These are phyloP conservation scores for Ambrosiella cleistominuta DNA, from an alignment of 2,329 filamentous ascomycete species.

Conservation along the genomic window DNA sequence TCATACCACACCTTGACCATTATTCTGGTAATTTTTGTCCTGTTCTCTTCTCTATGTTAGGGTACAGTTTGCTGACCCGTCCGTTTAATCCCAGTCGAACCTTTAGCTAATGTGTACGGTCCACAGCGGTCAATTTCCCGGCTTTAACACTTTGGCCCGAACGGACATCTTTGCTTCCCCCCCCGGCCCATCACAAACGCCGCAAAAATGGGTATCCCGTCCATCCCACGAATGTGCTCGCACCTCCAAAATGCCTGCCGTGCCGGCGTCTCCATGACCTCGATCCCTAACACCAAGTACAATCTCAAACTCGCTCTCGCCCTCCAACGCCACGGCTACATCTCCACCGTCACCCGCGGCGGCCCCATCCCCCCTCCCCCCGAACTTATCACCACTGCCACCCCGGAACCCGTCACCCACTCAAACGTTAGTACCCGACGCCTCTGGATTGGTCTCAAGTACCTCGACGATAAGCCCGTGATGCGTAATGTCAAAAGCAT, in stretches of 20 bases:
- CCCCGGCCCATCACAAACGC: not conserved
- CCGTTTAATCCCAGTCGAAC: not conserved
- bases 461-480: conserved; percentile 69
- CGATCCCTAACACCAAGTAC: conserved; percentile 57
- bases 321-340: conserved; percentile 66
- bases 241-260: conserved; percentile 80
- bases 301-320: conserved; percentile 61
- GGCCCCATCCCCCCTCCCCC: conserved; percentile 38
- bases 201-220: conserved; percentile 31
- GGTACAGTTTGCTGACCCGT: not conserved
- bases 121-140: not conserved
- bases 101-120: not conserved
- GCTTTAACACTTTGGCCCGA: not conserved
- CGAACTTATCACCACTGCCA: conserved; percentile 26
- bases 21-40: not conserved
- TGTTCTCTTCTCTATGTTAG: not conserved
- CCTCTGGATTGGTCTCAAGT: conserved; percentile 81
- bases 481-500: conserved; percentile 48
- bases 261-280: conserved; percentile 70
- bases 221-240: conserved; percentile 66
- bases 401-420: conserved; percentile 42
- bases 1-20: not conserved
- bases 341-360: conserved; percentile 59
- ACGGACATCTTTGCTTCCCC: not conserved
- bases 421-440: conserved; percentile 57